phyloP scores from a whole-genome alignment of 352 stramenopile genomes.

The Pythium periplocum region DNA sequence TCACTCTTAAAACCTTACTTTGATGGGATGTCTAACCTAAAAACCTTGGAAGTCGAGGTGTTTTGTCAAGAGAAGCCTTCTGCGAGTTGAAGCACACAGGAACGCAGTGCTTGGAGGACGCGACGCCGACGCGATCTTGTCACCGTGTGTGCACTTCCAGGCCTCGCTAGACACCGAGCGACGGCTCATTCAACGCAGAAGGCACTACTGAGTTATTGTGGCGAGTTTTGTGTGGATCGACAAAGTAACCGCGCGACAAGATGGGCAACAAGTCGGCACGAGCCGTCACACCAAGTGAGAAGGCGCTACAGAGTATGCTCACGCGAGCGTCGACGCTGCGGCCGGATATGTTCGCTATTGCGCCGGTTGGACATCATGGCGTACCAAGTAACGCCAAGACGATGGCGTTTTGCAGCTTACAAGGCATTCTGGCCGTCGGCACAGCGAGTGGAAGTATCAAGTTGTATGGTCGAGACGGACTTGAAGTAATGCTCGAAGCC shows the following conservation, averaged over 20 bases:
- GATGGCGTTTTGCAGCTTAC: slow-evolving; percentile 52
- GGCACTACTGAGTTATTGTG: no score
- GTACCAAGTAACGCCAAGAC: slow-evolving; percentile 54
- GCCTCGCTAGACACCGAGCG: no score
- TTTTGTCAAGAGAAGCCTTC: no score
- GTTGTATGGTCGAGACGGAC: slow-evolving; percentile 50
- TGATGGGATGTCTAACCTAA: background rate
- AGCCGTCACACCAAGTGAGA: slow-evolving; percentile 26
- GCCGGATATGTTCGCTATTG: slow-evolving; percentile 39
- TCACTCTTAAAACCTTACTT: background rate
- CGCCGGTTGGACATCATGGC: slow-evolving; percentile 52
- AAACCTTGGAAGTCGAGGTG: background rate
- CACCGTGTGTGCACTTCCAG: no score
- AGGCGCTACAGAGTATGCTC: slow-evolving; percentile 36
- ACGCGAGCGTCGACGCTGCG: slow-evolving; percentile 32
- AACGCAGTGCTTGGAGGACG: no score
- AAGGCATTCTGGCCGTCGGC: slow-evolving; percentile 65
- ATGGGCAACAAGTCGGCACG: slow-evolving; percentile 72
- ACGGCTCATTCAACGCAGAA: background rate
- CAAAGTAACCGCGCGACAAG: background rate
- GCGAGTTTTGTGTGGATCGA: background rate
- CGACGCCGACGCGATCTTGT: no score
- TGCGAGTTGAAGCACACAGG: no score
- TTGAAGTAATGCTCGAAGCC: slow-evolving; percentile 56
- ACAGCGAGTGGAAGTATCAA: slow-evolving; percentile 60